Conservation (phyloP, 2,329 filamentous ascomycete species). For the Cladosporium phlei region DNA sequence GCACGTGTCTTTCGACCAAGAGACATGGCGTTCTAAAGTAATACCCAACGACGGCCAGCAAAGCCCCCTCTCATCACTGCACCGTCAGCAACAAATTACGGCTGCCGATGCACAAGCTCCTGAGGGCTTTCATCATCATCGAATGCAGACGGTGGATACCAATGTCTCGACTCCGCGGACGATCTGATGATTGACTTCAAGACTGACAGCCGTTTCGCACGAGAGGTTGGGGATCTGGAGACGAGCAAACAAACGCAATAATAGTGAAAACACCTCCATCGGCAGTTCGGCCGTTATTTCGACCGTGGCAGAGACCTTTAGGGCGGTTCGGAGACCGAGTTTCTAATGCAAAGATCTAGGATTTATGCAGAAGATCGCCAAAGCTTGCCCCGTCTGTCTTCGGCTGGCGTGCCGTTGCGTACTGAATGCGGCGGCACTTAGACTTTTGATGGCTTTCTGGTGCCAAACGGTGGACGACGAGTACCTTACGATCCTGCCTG, state of each 20-base stretch:
- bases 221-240: too few species aligned
- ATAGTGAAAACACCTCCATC: too few species aligned
- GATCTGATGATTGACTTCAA: too few species aligned
- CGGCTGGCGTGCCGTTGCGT: slow-evolving; percentile 8
- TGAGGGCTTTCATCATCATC: too few species aligned
- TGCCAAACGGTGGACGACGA: slow-evolving; percentile 6
- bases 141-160: too few species aligned
- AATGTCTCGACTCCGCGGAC: too few species aligned
- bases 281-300: slow-evolving; percentile 5
- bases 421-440: slow-evolving; percentile 9
- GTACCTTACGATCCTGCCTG: slow-evolving; percentile 13
- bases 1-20: slow-evolving; percentile 11
- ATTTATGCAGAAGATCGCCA: slow-evolving; percentile 14
- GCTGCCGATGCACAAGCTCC: neutral
- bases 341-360: slow-evolving; percentile 4
- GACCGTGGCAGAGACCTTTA: slow-evolving; percentile 1
- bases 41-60: slow-evolving; percentile 11
- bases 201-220: neutral
- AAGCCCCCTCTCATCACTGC: slow-evolving; percentile 6
- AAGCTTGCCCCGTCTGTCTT: slow-evolving; percentile 11
- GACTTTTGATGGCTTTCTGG: slow-evolving; percentile 9
- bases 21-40: slow-evolving; percentile 11
- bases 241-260: too few species aligned
- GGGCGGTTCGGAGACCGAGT: neutral
- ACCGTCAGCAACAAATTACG: slow-evolving; percentile 11